These are phyloP conservation scores for Leptomonas pyrrhocoris DNA, from an alignment of 208 protist genomes.

Conservation along the genomic window DNA sequence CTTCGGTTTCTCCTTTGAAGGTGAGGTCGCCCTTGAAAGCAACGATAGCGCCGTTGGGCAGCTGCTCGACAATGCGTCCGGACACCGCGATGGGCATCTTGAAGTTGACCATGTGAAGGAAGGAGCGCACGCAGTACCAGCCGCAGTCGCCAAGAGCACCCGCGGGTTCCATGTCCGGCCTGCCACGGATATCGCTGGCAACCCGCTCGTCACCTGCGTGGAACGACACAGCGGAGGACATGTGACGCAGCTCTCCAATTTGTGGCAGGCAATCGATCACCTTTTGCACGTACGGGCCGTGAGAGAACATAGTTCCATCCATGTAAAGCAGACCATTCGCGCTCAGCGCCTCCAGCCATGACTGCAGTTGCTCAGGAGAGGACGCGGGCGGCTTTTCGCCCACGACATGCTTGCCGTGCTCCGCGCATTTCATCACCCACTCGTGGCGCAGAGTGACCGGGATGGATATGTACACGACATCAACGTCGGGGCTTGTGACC, in stretches of 20 bases:
- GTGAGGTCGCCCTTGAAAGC: conserved; percentile 58
- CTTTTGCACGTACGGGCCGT: conserved; percentile 43
- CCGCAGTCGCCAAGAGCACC: conserved; percentile 66
- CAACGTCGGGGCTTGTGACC: conserved; percentile 20
- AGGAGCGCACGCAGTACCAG: conserved; percentile 61
- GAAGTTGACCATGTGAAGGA: conserved; percentile 62
- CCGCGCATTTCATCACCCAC: conserved; percentile 55
- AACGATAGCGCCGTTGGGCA: conserved; percentile 41
- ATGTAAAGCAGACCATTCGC: conserved; percentile 60
- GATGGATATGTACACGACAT: conserved; percentile 52
- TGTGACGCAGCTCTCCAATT: conserved; percentile 42
- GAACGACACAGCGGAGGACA: conserved; percentile 40
- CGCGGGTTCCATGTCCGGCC: conserved; percentile 46
- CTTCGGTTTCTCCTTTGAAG: conserved; percentile 37
- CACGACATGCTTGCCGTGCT: conserved; percentile 64
- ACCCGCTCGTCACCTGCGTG: conserved; percentile 25
- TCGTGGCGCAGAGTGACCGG: conserved; percentile 43
- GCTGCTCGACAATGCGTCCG: conserved; percentile 50
- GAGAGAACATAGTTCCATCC: conserved; percentile 70
- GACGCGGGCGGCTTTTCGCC: conserved; percentile 54
- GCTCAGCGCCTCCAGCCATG: conserved; percentile 53
- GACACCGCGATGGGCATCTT: conserved; percentile 45
- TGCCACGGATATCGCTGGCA: conserved; percentile 43
- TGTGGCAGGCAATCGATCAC: conserved; percentile 18
- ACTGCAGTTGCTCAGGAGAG: conserved; percentile 40